phyloP scores from a whole-genome alignment of 441 rosid genomes.

The Raphanus hybrid region DNA sequence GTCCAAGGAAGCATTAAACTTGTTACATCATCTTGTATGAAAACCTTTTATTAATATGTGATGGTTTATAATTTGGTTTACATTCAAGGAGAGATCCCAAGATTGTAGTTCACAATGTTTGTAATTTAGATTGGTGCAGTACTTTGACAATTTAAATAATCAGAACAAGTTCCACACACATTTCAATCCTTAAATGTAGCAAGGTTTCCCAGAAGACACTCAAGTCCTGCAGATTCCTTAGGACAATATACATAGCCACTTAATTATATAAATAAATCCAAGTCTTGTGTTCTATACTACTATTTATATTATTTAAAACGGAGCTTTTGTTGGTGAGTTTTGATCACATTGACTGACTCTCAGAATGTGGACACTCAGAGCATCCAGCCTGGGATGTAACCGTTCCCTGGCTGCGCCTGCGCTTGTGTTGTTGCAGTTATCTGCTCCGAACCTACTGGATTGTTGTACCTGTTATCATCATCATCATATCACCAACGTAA shows the following conservation, averaged over 20 bases:
- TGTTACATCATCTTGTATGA: slow-evolving; percentile 24
- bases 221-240: slow-evolving; percentile 11
- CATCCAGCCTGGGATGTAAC: slow-evolving; percentile 95
- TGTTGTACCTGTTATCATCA: slow-evolving; percentile 50
- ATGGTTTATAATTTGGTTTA: slow-evolving; percentile 12
- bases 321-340: slow-evolving; percentile 8
- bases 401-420: slow-evolving; percentile 48
- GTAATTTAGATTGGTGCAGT: slow-evolving; percentile 1
- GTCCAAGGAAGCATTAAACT: slow-evolving; percentile 6
- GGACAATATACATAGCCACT: slow-evolving; percentile 22
- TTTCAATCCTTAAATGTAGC: slow-evolving; percentile 31
- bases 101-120: not conserved
- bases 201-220: slow-evolving; percentile 23
- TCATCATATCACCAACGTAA: not conserved
- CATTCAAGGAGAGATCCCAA: slow-evolving; percentile 7
- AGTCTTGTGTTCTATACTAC: slow-evolving; percentile 10
- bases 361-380: slow-evolving; percentile 33
- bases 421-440: slow-evolving; percentile 54
- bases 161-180: slow-evolving; percentile 12
- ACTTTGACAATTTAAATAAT: not conserved
- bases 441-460: slow-evolving; percentile 63
- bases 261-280: slow-evolving; percentile 4
- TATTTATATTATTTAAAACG: not conserved
- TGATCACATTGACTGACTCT: not conserved
- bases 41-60: slow-evolving; percentile 10